Evolutionary conservation across 2,329 filamentous ascomycete genomes (phyloP).

Genomic region (Plectosphaerella plurivora): DNA sequence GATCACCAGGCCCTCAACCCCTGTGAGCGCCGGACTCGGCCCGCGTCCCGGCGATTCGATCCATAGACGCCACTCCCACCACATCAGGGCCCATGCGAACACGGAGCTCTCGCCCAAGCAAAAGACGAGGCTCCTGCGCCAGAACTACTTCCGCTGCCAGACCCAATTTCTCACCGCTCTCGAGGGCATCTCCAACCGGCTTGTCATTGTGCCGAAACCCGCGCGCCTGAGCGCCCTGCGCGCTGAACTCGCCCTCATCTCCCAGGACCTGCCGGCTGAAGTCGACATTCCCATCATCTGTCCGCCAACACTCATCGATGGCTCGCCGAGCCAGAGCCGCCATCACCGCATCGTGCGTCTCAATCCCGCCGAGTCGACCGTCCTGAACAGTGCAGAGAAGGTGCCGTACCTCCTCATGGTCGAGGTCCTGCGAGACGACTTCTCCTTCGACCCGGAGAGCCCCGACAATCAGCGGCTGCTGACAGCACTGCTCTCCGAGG

Average conservation of each 20-base stretch:
- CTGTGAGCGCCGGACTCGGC: slow-evolving; percentile 48
- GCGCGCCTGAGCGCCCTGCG: slow-evolving; percentile 76
- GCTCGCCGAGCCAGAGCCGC: slow-evolving; percentile 67
- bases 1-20: slow-evolving; percentile 48
- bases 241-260: slow-evolving; percentile 75
- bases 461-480: slow-evolving; percentile 67
- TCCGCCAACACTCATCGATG: slow-evolving; percentile 68
- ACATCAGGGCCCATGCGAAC: slow-evolving; percentile 51
- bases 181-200: slow-evolving; percentile 79
- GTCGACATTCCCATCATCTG: slow-evolving; percentile 81
- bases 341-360: slow-evolving; percentile 81
- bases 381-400: slow-evolving; percentile 81
- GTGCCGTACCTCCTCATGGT: slow-evolving; percentile 84
- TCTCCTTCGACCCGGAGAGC: slow-evolving; percentile 74
- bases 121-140: slow-evolving; percentile 67
- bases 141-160: slow-evolving; percentile 79
- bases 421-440: slow-evolving; percentile 76
- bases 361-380: slow-evolving; percentile 79
- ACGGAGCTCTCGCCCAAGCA: slow-evolving; percentile 61
- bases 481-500: slow-evolving; percentile 51
- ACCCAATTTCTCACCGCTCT: slow-evolving; percentile 77
- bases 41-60: slow-evolving; percentile 43
- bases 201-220: slow-evolving; percentile 76
- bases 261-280: slow-evolving; percentile 76
- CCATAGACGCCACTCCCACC: slow-evolving; percentile 56